These are phyloP conservation scores for Dactylonectria macrodidyma DNA, from an alignment of 2,329 filamentous ascomycete species.

Conservation along the genomic window DNA sequence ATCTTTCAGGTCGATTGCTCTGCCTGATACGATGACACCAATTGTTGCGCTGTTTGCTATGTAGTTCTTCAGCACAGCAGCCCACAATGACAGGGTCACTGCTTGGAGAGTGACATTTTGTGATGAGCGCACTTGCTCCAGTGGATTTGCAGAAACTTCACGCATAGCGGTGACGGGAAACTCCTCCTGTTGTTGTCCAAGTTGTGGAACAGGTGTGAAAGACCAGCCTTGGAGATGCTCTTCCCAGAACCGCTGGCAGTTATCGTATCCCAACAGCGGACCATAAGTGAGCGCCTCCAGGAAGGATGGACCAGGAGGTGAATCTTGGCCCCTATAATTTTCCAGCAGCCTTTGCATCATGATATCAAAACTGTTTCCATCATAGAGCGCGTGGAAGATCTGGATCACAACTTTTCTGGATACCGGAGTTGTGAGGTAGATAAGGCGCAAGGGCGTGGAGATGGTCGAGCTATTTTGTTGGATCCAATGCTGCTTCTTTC, in stretches of 20 bases:
- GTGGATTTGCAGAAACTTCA: conserved; percentile 53
- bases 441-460: conserved; percentile 38
- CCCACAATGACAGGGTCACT: conserved; percentile 82
- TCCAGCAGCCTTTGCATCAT: conserved; percentile 71
- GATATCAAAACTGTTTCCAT: conserved; percentile 82
- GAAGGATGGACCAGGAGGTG: conserved; percentile 67
- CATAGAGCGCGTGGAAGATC: conserved; percentile 90
- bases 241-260: conserved; percentile 76
- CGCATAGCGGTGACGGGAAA: conserved; percentile 31
- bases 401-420: conserved; percentile 69
- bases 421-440: conserved; percentile 63
- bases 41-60: conserved; percentile 67
- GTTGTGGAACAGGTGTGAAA: conserved; percentile 28
- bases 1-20: conserved; percentile 77
- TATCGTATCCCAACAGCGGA: conserved; percentile 68
- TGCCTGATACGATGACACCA: conserved; percentile 85
- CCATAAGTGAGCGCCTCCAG: conserved; percentile 78
- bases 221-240: conserved; percentile 62
- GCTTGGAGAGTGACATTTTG: conserved; percentile 85
- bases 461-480: conserved; percentile 58
- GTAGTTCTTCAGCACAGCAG: conserved; percentile 70
- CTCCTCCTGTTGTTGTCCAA: conserved; percentile 20
- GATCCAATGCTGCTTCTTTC: conserved; percentile 67
- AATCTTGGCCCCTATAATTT: conserved; percentile 38
- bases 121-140: conserved; percentile 69